Evolutionary conservation across 2,329 filamentous ascomycete genomes (phyloP), one percentile per base, ranked within the genome.

Genomic region (Pyrenophora seminiperda): DNA sequence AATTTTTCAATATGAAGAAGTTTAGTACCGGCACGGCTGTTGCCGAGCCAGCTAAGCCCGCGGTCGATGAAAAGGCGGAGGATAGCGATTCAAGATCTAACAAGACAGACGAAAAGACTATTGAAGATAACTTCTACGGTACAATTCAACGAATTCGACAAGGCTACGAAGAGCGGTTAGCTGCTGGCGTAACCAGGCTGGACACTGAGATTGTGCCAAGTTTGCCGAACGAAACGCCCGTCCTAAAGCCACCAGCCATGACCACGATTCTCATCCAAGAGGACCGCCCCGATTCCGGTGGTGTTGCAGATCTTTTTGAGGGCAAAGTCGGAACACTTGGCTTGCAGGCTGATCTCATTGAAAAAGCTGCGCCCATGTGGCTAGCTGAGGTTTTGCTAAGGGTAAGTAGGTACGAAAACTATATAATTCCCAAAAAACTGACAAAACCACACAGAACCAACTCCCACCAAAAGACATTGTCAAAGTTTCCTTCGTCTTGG

Each of bases 401-500:
- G 64, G 85, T 87, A 75, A 62, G 76, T 59, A 15, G 4, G 39
- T 5, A 22, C 20, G 11, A 9, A 9, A 14, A 7, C 4, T 4
- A 4, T 14, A n/a, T 1, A 7, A 13, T 14, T 10, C 10, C 3
- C 7, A 18, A 5, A 5, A 7, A 32, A 24, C 18, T 33, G 22
- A 7, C n/a, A 27, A 32, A 4, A n/a, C 17, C 17, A 0, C 15
- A 14, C 70, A 91, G 79, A 97, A 97, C 70, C 82, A 84, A 68
- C 84, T 90, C 7, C 90, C 91, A 0, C 75, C 81, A 51, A 97
- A 97, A 76, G 94, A 97, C n/a, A 86, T 92, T 1, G 84, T 93
- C 61, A 99, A 99, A 79, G 87, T 97, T n/a, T 92, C 90, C 3
- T 99, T 99, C 67, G 83, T 96, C 13, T 79, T 99, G 18, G 85